Conservation (phyloP, 345 rosid genomes). For the Gynandropsis gynandra region DNA sequence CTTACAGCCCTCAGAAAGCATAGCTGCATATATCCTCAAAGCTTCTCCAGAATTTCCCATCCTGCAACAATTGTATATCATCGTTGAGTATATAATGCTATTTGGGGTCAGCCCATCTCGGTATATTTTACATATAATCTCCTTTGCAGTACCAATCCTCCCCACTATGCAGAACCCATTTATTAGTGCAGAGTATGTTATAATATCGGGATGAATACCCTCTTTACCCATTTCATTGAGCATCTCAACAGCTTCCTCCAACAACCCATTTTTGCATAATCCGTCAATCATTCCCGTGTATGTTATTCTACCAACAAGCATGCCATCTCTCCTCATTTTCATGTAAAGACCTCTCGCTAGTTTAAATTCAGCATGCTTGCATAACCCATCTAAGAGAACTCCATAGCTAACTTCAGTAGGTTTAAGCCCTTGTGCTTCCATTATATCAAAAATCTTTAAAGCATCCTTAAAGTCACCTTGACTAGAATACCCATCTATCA, state of each 20-base stretch:
- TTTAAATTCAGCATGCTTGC: slow-evolving; percentile 53
- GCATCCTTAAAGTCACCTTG: slow-evolving; percentile 54
- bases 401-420: slow-evolving; percentile 66
- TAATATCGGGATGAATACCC: slow-evolving; percentile 56
- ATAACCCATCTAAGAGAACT: slow-evolving; percentile 61
- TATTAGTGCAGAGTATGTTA: slow-evolving; percentile 70
- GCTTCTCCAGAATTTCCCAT: slow-evolving; percentile 52
- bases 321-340: slow-evolving; percentile 55
- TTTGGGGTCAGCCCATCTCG: slow-evolving; percentile 60
- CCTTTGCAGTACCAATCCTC: slow-evolving; percentile 39
- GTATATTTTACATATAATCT: slow-evolving; percentile 57
- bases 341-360: slow-evolving; percentile 48
- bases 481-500: slow-evolving; percentile 56
- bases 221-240: slow-evolving; percentile 50
- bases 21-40: slow-evolving; percentile 46
- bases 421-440: slow-evolving; percentile 45
- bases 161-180: slow-evolving; percentile 65
- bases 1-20: slow-evolving; percentile 40
- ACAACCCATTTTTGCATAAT: slow-evolving; percentile 51
- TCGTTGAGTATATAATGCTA: slow-evolving; percentile 44
- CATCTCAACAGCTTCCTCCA: slow-evolving; percentile 53
- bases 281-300: slow-evolving; percentile 74
- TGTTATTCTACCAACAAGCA: slow-evolving; percentile 42
- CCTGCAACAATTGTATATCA: slow-evolving; percentile 52
- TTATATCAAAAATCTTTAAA: slow-evolving; percentile 45